A percentile compares a stretch with the other conserved stretches of the same genome.
phyloP scores from a whole-genome alignment of 2,329 filamentous ascomycete species.

The Aspergillus niger region DNA sequence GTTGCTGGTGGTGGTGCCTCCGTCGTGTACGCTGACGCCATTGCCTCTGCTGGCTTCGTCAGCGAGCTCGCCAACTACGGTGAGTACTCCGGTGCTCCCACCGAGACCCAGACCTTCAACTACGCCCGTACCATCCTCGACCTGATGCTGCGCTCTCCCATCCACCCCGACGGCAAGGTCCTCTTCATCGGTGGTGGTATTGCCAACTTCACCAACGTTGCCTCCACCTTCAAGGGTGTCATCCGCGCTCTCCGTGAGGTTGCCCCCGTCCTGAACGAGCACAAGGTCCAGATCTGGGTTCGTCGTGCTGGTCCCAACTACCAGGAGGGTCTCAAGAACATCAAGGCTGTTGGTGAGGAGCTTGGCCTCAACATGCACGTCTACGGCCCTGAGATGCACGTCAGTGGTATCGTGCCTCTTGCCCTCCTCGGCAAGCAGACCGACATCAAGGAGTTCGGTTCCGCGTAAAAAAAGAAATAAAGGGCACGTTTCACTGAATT shows the following conservation, averaged over 20 bases:
- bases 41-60: conserved; percentile 92
- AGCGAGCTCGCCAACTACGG: conserved; percentile 98
- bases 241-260: conserved; percentile 94
- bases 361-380: conserved; percentile 94
- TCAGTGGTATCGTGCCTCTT: conserved; percentile 93
- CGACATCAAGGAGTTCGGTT: conserved; percentile 62
- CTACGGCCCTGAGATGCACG: conserved; percentile 78
- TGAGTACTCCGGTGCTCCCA: conserved; percentile 98
- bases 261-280: conserved; percentile 80
- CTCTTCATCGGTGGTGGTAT: conserved; percentile 99
- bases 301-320: conserved; percentile 91
- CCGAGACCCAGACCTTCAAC: conserved; percentile 98
- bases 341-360: conserved; percentile 94
- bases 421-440: conserved; percentile 70
- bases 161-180: conserved; percentile 88
- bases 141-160: conserved; percentile 90
- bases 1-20: conserved; percentile 99
- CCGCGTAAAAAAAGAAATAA: conserved; percentile 24
- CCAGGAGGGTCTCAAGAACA: conserved; percentile 99
- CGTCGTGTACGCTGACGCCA: conserved; percentile 98
- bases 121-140: conserved; percentile 97
- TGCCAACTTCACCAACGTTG: conserved; percentile 99
- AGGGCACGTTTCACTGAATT: conserved; percentile 18
- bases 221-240: conserved; percentile 99
- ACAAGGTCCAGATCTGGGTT: conserved; percentile 99